Evolutionary conservation across 2,329 filamentous ascomycete species (phyloP), one percentile per base, ranked within the genome.

Genomic region (Fusarium mangiferae): DNA sequence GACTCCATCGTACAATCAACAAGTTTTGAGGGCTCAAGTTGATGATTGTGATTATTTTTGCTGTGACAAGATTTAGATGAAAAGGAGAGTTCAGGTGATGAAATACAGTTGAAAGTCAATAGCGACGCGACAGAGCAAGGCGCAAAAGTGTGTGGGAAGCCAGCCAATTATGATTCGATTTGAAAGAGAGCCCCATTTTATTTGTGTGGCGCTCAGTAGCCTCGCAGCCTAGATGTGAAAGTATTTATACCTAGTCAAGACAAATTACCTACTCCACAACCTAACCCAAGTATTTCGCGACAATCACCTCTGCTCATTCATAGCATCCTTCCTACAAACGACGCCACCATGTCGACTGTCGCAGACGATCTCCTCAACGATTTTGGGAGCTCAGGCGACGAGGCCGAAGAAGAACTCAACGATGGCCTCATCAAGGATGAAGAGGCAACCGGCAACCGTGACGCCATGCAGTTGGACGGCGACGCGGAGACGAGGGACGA

Each of bases 331-430:
- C 57, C 51, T 41, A 49, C 48, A 54, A 68, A 67, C 54, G 49
- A 66, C 73, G 64, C 65, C 79, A 82, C 70, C 59, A 97, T 98
- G 95, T 94, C 96, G 81, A 97, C 94, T 49, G 89, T 97, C 73
- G 96, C 94, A 72, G 95, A 98, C 79, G 96, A 98, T 82, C 89
- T 99, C 17, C 88, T 98, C 77, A 94, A 96, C 79, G 94, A 97
- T 63, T 84, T 84, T 65, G 83, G 80, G 14, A 82, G 80, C 80
- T 94, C 91, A 11, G 94, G 91, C 58, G 94, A 94, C 59, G 94
- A 96, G 77, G 90, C 88, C 42, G 92, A 92, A 70, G 90, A 90
- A 41, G 86, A 90, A 38, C 86, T 88, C 52, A 86, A 89, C 65
- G 85, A 88, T 73, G 84, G 84, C 60, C 81, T 84, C 60, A 82